A percentile compares a stretch with the other conserved stretches of the same genome.
These are phyloP conservation scores for Meyerozyma sp. DNA, from an alignment of 1,139 yeast species.

Conservation along the genomic window DNA sequence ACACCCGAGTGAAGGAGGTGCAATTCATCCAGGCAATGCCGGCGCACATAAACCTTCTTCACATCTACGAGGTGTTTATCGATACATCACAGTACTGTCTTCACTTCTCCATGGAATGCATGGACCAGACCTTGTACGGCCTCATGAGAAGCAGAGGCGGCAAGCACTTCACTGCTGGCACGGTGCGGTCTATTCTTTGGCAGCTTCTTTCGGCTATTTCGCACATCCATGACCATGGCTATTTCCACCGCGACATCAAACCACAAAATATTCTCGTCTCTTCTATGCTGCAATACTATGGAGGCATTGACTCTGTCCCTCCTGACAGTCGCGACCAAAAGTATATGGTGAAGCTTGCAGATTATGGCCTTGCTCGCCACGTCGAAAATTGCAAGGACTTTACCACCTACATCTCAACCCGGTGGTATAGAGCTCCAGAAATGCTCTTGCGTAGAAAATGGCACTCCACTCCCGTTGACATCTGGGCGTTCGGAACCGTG, in stretches of 20 bases:
- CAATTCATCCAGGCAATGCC: slow-evolving; percentile 66
- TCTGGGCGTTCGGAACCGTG: slow-evolving; percentile 94
- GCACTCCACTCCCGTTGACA: slow-evolving; percentile 96
- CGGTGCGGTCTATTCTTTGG: slow-evolving; percentile 58
- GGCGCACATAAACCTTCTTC: slow-evolving; percentile 67
- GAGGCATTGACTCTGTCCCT: slow-evolving; percentile 36
- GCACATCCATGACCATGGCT: slow-evolving; percentile 74
- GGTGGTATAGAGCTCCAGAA: slow-evolving; percentile 98
- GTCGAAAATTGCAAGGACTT: slow-evolving; percentile 49
- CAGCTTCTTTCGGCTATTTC: slow-evolving; percentile 73
- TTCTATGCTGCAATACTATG: slow-evolving; percentile 50
- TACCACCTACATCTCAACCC: slow-evolving; percentile 62
- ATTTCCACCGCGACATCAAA: slow-evolving; percentile 84
- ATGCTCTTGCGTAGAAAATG: slow-evolving; percentile 93
- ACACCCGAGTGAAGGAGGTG: slow-evolving; percentile 66
- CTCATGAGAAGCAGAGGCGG: slow-evolving; percentile 55
- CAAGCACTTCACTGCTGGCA: slow-evolving; percentile 48
- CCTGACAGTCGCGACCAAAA: slow-evolving; percentile 35
- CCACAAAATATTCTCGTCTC: slow-evolving; percentile 72
- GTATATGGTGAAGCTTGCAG: slow-evolving; percentile 77
- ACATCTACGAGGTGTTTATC: slow-evolving; percentile 71
- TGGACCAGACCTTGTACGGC: slow-evolving; percentile 78
- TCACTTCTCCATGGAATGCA: slow-evolving; percentile 83
- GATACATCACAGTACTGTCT: slow-evolving; percentile 55
- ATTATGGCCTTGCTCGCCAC: slow-evolving; percentile 83